These are phyloP conservation scores for Talaromyces funiculosus DNA, from an alignment of 2,329 filamentous ascomycete species.

Conservation along the genomic window DNA sequence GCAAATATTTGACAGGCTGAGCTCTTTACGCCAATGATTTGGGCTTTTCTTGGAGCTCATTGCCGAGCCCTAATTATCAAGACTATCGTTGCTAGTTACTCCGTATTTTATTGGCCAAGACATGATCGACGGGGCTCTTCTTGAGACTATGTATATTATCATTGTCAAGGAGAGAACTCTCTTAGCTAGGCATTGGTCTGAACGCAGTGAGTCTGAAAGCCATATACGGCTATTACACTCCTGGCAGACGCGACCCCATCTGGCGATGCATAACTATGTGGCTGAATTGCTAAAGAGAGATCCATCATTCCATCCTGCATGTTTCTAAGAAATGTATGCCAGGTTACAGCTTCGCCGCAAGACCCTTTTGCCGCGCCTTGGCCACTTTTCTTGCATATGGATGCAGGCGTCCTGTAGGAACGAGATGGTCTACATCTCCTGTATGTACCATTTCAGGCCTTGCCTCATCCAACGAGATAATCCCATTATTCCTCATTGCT, in stretches of 20 bases:
- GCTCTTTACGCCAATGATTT: background rate
- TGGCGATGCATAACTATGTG: background rate
- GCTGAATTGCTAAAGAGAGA: background rate
- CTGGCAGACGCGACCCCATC: background rate
- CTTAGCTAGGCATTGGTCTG: background rate
- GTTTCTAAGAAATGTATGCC: background rate
- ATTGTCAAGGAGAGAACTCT: background rate
- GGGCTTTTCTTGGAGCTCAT: background rate
- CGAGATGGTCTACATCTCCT: constrained; percentile 47
- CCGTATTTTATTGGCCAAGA: background rate
- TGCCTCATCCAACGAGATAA: constrained; percentile 41
- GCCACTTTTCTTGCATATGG: constrained; percentile 38
- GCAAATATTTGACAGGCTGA: background rate
- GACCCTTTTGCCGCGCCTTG: constrained; percentile 12
- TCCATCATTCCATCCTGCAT: background rate
- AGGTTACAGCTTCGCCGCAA: constrained; percentile 27
- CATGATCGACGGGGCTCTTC: background rate
- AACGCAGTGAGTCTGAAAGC: background rate
- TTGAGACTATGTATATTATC: background rate
- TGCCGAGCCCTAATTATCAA: background rate
- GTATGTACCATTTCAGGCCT: constrained; percentile 43
- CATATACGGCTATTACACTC: background rate
- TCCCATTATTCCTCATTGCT: constrained; percentile 44
- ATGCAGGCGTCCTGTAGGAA: constrained; percentile 38
- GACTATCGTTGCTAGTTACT: no score